Evolutionary conservation across 352 stramenopile species (phyloP).

Genomic region (Phytophthora tentaculata): DNA sequence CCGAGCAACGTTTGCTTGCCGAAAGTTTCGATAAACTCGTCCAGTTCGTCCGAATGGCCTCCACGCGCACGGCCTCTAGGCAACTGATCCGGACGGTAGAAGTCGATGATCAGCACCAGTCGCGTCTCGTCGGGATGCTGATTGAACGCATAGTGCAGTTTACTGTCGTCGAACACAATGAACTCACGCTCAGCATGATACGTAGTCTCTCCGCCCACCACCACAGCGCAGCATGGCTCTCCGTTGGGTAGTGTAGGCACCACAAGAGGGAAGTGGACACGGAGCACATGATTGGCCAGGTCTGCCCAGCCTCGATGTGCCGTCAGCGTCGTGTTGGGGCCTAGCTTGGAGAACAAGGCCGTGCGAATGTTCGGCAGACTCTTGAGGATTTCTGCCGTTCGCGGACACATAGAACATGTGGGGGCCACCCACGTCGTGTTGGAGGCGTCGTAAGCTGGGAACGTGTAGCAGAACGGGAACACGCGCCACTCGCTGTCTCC

Average conservation of each 20-base stretch:
- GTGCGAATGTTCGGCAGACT: slow-evolving; percentile 76
- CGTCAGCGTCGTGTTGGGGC: slow-evolving; percentile 72
- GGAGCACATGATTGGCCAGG: slow-evolving; percentile 90
- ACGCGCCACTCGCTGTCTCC: slow-evolving; percentile 82
- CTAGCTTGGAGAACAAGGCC: slow-evolving; percentile 91
- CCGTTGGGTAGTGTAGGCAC: slow-evolving; percentile 67
- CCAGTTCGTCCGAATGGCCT: slow-evolving; percentile 88
- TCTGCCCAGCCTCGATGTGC: slow-evolving; percentile 89
- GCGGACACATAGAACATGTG: slow-evolving; percentile 80
- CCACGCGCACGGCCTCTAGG: slow-evolving; percentile 80
- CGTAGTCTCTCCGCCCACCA: slow-evolving; percentile 73
- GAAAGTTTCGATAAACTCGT: slow-evolving; percentile 90
- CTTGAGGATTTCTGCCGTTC: slow-evolving; percentile 75
- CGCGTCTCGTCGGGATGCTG: slow-evolving; percentile 67
- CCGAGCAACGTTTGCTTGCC: slow-evolving; percentile 52
- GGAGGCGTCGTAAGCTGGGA: slow-evolving; percentile 83
- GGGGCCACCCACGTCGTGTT: slow-evolving; percentile 85
- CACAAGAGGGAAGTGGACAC: slow-evolving; percentile 76
- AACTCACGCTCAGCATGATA: slow-evolving; percentile 80
- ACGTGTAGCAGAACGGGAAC: slow-evolving; percentile 92
- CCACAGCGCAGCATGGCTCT: slow-evolving; percentile 73
- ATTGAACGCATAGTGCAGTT: slow-evolving; percentile 91
- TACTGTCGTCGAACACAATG: slow-evolving; percentile 93
- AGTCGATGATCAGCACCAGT: slow-evolving; percentile 88
- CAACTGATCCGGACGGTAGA: slow-evolving; percentile 84